phyloP scores from a whole-genome alignment of 306 rosid species.

The Arachis stenosperma region DNA sequence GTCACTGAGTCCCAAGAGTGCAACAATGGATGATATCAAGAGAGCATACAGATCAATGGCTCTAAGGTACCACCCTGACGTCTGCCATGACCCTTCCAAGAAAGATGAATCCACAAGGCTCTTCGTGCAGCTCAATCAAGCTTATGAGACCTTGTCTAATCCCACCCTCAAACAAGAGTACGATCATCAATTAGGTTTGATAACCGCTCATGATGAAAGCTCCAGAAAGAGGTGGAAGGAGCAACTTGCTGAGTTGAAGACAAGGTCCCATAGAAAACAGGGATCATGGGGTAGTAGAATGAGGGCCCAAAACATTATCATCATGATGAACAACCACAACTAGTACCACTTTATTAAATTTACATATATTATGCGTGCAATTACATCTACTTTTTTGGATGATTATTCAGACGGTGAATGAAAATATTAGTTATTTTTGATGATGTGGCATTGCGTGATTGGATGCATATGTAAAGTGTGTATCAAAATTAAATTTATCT shows the following conservation, averaged over 20 bases:
- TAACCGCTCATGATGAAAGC: background rate
- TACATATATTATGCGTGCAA: too few relatives aligned
- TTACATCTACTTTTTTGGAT: too few relatives aligned
- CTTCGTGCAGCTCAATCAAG: constrained; percentile 59
- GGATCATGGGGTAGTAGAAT: constrained; percentile 54
- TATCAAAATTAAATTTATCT: too few relatives aligned
- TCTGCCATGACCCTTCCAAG: constrained; percentile 48
- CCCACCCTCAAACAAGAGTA: constrained; percentile 57
- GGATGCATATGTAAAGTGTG: too few relatives aligned
- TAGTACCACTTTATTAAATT: background rate
- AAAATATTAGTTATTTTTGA: too few relatives aligned
- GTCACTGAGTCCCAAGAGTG: constrained; percentile 43
- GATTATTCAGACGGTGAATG: too few relatives aligned
- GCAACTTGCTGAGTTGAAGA: constrained; percentile 58
- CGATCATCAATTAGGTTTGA: constrained; percentile 47
- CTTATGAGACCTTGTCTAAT: constrained; percentile 58
- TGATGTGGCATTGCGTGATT: too few relatives aligned
- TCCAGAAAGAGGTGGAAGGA: constrained; percentile 54
- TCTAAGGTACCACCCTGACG: constrained; percentile 63
- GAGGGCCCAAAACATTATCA: constrained; percentile 33
- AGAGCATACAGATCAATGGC: constrained; percentile 68
- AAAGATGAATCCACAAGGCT: constrained; percentile 57
- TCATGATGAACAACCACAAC: background rate
- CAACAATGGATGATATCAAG: constrained; percentile 61
- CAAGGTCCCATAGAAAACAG: constrained; percentile 38